phyloP scores from a whole-genome alignment of 768 basidiomycete species.

The Leucosporidium creatinivorum region DNA sequence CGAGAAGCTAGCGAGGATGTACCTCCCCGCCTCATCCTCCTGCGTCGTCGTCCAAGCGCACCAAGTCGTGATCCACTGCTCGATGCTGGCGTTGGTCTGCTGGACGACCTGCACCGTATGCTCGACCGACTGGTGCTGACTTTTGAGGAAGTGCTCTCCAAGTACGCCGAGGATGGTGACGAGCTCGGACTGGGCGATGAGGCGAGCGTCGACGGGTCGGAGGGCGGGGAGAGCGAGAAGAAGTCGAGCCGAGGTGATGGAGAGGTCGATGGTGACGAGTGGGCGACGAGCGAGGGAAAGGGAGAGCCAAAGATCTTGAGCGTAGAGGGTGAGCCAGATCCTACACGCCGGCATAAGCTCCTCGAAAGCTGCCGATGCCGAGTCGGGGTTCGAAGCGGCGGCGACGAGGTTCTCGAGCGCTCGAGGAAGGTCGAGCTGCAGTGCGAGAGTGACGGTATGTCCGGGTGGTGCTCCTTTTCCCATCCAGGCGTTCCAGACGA shows the following conservation, averaged over 20 bases:
- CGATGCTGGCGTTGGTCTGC: constrained; percentile 18
- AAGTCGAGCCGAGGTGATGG: constrained; percentile 22
- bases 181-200: constrained; percentile 28
- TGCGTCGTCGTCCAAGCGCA: constrained; percentile 9
- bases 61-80: constrained; percentile 24
- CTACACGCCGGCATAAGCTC: constrained; percentile 16
- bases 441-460: constrained; percentile 19
- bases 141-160: constrained; percentile 27
- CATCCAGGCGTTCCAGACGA: constrained; percentile 28
- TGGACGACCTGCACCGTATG: constrained; percentile 21
- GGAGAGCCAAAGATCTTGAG: constrained; percentile 16
- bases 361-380: constrained; percentile 12
- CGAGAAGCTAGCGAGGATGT: constrained; percentile 5
- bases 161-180: constrained; percentile 24
- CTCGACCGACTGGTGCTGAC: constrained; percentile 3
- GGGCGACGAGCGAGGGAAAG: constrained; percentile 7
- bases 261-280: constrained; percentile 29
- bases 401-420: constrained; percentile 18
- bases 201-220: constrained; percentile 25
- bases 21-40: constrained; percentile 6
- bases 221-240: constrained; percentile 20
- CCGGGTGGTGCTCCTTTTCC: constrained; percentile 22
- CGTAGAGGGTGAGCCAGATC: constrained; percentile 22
- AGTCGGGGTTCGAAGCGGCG: not conserved
- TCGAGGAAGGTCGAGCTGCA: constrained; percentile 24